Base-by-base conservation (phyloP, 495 filamentous ascomycete genomes). In the Aspergillus leporis region DNA sequence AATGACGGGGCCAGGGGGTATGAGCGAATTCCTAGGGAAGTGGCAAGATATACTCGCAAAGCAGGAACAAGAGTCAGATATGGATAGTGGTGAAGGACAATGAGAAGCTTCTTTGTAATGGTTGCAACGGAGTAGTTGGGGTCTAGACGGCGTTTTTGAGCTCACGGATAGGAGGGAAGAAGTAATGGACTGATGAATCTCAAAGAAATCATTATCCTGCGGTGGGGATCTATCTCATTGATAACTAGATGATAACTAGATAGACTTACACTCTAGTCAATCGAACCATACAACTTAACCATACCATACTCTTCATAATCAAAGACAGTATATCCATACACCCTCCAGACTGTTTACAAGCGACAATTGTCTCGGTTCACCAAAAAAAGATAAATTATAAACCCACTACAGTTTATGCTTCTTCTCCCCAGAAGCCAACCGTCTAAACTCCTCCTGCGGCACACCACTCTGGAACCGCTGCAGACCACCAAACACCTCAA, bases 401-500 rank as follows among this genome's bases (percentile, higher is more conserved):
- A 4, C 23, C 16, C 13, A 43, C 70, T 67, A 96, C 68, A 98
- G 76, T 78, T 98, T 98, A 82, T 98, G 94, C 73, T 79, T 87
- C 78, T 88, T 89, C 78, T 85, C 81, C 46, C 86, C 86, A 62
- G 74, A 77, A 14, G 83, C 84, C 65, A 88, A 75, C 71, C 78
- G 83, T 68, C 78, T 67, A 68, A 98, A 97, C 80, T 97, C 90
- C 71, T 85, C 80, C 79, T 97, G 90, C 41, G 94, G 93, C 49
- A 88, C 76, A 0, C 93, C 93, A 28, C 64, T 78, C 50, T 88
- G 58, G 60, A 98, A 97, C 56, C 92, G 78, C 53, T 95, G 88
- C 61, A 97, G 61, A 0, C 93, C 93, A 3, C 83, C 86, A 74
- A 96, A 91, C 8, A 92, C 91, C 81, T 98, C 94, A 23, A 82